Base-by-base conservation (phyloP, 352 stramenopile genomes). In the Phytophthora chlamydospora region DNA sequence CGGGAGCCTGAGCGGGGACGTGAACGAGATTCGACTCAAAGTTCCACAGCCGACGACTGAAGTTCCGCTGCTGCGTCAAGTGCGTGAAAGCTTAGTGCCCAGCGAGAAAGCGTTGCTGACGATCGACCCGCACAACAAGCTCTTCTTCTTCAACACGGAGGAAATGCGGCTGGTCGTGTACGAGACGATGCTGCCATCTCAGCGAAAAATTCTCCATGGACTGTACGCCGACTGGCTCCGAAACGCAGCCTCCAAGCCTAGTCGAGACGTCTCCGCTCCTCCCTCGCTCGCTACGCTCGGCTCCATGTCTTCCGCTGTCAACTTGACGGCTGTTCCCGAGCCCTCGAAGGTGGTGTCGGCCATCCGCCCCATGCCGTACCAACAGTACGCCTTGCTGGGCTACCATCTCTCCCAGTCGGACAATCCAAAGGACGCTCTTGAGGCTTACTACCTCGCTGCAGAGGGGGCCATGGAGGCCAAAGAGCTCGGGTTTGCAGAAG, bases 141-240 rank as follows among this genome's bases (percentile, higher is more conserved):
- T 84, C 24, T 71, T 85, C 34, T 81, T 86, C 55, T 88, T 90
- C 74, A 82, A 88, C 62, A 77, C 74, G 12, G 74, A 88, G 44
- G 81, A 93, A 61, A 78, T 83, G 64, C 46, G 74, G 9, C 44
- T 79, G 13, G 66, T 81, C 13, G 58, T 83, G 58, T 80, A 80
- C 64, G 66, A 90, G 64, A 63, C 49, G 10, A 71, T 71, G 62
- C 43, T 85, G 13, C 83, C 83, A 9, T 90, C 80, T 2, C 83
- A 93, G 32, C 73, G 79, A 6, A 79, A 90, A 50, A 62, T 75
- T 19, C 73, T 93, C 17, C 83, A 93, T 24, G 64, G 54, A 19
- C 67, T 90, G 12, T 91, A 89, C 51, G 75, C 70, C n/a, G 60
- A 80, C 14, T 90, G 72, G 68, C 80, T 90, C n/a, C 38, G 55